Conservation (phyloP, 805 yeast genomes). For the Groenewaldozyma salmanticensis region DNA sequence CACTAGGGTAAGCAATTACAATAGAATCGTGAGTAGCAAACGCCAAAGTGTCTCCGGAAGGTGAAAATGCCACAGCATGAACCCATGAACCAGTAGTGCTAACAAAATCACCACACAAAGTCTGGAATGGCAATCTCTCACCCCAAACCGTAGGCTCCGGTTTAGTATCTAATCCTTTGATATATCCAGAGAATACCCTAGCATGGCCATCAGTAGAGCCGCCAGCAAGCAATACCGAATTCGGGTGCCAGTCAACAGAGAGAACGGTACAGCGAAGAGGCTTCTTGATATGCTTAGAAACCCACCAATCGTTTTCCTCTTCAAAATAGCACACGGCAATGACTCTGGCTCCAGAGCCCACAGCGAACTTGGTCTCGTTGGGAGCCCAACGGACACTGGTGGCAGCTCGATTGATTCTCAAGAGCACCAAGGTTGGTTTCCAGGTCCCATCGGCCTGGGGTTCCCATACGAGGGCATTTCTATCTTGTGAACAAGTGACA, state of each 20-base stretch:
- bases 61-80: constrained; percentile 81
- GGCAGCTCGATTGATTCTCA: constrained; percentile 92
- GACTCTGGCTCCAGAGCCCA: constrained; percentile 89
- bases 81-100: constrained; percentile 78
- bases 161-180: constrained; percentile 79
- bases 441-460: constrained; percentile 50
- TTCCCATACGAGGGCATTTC: constrained; percentile 97
- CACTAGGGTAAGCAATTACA: constrained; percentile 68
- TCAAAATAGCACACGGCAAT: constrained; percentile 96
- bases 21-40: constrained; percentile 82
- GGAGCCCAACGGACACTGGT: constrained; percentile 95
- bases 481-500: constrained; percentile 94
- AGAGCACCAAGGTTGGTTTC: constrained; percentile 84
- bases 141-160: constrained; percentile 89
- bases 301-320: constrained; percentile 98
- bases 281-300: constrained; percentile 91
- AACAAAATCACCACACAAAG: constrained; percentile 72
- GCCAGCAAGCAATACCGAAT: constrained; percentile 74
- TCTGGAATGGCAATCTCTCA: constrained; percentile 86
- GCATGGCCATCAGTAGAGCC: constrained; percentile 94
- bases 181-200: constrained; percentile 77
- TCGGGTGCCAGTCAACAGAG: constrained; percentile 86
- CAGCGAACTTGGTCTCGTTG: constrained; percentile 89
- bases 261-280: constrained; percentile 86
- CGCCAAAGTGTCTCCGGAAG: constrained; percentile 67